A percentile compares a stretch with the other conserved stretches of the same genome.
Evolutionary conservation across 495 filamentous ascomycete genomes (phyloP).

Genomic region (Neurospora sp.): DNA sequence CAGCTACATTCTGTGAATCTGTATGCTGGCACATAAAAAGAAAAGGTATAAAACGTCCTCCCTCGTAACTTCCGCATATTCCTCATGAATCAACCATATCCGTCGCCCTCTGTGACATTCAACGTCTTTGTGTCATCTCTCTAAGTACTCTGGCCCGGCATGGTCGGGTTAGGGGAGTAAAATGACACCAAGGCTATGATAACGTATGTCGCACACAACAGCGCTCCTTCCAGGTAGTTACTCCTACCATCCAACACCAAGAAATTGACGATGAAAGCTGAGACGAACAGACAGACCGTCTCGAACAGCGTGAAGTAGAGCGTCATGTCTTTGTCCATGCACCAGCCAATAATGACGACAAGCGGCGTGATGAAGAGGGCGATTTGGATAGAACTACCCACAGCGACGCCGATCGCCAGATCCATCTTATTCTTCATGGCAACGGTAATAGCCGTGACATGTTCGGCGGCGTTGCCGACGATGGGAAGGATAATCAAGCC

Average conservation of each 20-base stretch:
- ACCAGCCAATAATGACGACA: constrained; percentile 84
- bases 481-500: constrained; percentile 84
- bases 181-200: constrained; percentile 62
- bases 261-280: constrained; percentile 84
- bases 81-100: not conserved
- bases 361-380: constrained; percentile 85
- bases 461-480: constrained; percentile 86
- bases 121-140: not conserved
- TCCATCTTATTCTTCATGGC: constrained; percentile 96
- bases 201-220: constrained; percentile 75
- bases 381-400: constrained; percentile 82
- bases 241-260: constrained; percentile 76
- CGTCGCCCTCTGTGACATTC: not conserved
- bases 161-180: constrained; percentile 44
- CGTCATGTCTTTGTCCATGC: constrained; percentile 70
- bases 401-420: constrained; percentile 79
- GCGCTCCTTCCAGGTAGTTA: constrained; percentile 80
- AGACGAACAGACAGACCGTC: constrained; percentile 77
- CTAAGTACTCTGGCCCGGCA: constrained; percentile 34
- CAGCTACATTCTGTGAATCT: not conserved
- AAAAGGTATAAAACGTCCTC: not conserved
- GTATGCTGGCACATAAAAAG: not conserved
- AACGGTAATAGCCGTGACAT: constrained; percentile 81
- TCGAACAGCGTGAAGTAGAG: constrained; percentile 90
- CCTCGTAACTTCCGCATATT: not conserved